Evolutionary conservation across 306 rosid species (phyloP), one percentile per base, ranked within the genome.

Genomic region (Prunus davidiana): DNA sequence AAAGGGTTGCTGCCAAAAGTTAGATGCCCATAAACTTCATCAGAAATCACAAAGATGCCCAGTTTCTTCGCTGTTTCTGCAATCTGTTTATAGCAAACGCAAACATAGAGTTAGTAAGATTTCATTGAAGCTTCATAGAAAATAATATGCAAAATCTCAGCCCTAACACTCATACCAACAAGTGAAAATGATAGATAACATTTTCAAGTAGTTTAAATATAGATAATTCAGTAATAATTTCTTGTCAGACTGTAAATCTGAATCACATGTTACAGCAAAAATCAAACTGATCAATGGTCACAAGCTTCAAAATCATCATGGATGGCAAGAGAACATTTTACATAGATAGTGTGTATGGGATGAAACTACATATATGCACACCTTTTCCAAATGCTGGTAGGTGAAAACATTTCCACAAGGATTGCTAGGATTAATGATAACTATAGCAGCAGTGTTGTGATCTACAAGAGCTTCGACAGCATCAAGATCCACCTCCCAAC

Each of bases 361-460:
- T 20, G 18, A 12, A 24, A n/a, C 24, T 19, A n/a, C 22, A 22
- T 22, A 20, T n/a, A 32, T 64, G 46, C 19, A 55, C 38, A 89
- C 93, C 91, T 47, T 84, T 76, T 89, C 58, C 52, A 85, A 80
- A 78, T 87, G 91, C 64, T 83, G 87, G 66, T 76, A 69, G 7
- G 89, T 87, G 80, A 82, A 87, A 58, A 85, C 93, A 78, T 82
- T 89, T 56, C 91, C 93, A 64, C 91, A 89, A 22, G 93, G 93
- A 78, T 85, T 89, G 68, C 87, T 71, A 34, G 93, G 93, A 67
- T 82, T 89, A 51, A 85, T 83, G 58, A 89, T 58, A 32, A 87
- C 87, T 79, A 85, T 78, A 32, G 93, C 91, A 60, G 86, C 84
- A 50, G 89, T 83, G 77, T 87, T 89, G 5, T 82, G 76, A 85